Evolutionary conservation across 2,329 filamentous ascomycete species (phyloP).

Genomic region (Penicillium occitanis): DNA sequence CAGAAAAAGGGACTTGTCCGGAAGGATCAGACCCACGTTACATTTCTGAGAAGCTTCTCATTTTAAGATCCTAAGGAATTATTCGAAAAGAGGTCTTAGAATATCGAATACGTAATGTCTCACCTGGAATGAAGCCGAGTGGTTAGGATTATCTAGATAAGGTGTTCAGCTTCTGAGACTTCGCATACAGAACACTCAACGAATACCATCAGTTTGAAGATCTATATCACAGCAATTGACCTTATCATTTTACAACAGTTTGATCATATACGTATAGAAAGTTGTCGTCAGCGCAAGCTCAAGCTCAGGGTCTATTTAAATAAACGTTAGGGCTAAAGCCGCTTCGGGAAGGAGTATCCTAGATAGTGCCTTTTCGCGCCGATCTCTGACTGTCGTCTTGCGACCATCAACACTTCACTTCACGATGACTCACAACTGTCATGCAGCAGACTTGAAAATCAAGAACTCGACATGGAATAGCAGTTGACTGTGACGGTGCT

Average conservation of each 20-base stretch:
- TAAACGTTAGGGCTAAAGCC: neutral
- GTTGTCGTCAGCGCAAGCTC: neutral
- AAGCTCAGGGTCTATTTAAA: neutral
- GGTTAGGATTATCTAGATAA: neutral
- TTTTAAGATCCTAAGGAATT: neutral
- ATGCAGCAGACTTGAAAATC: neutral
- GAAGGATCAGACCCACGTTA: constrained; percentile 1
- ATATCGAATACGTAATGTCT: neutral
- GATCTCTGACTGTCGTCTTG: neutral
- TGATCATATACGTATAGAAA: neutral
- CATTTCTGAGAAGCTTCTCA: neutral
- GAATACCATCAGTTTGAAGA: no score
- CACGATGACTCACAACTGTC: neutral
- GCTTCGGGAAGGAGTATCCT: neutral
- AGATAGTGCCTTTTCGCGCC: neutral
- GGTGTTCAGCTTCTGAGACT: neutral
- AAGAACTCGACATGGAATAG: neutral
- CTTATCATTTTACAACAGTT: no score
- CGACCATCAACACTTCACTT: neutral
- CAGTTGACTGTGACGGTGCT: no score
- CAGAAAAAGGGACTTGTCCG: neutral
- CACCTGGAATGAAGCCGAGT: neutral
- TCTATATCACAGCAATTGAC: no score
- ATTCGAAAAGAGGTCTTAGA: neutral
- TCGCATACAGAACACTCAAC: no score